Base-by-base conservation (phyloP, 768 basidiomycete species). In the Mycena haematopus region DNA sequence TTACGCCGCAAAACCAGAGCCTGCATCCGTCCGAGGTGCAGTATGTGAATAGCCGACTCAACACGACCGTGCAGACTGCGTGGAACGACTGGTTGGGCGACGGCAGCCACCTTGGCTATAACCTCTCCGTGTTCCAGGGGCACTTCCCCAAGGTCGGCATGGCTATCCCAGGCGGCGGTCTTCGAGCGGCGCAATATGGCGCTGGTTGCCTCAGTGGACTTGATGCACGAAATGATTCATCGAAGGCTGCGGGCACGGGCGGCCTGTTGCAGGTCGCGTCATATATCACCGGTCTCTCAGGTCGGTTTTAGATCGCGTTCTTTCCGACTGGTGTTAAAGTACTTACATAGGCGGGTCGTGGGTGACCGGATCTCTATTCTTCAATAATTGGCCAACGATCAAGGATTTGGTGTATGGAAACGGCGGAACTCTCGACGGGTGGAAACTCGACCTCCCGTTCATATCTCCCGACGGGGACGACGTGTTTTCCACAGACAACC, bases 151-250 rank as follows among this genome's bases (percentile, higher is more conserved):
- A 77, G 55, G 74, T 91, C 25, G 89, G 83, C 2, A 77, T 91
- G 52, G 90, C 90, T 1, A 75, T 91, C 11, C 86, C 87, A 24
- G 92, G 92, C 2, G 88, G 88, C 15, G 90, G 90, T 0, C 81
- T 87, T 42, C 79, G 92, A 40, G 84, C 90, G 0, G 88, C 89
- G 0, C 83, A 85, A 62, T 89, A 82, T 59, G 88, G 84, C 22
- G 90, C 87, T 0, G 88, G 80, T 10, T 81, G 84, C 54, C 68
- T 89, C 21, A 80, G 76, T 15, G 87, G 79, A 1, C 72, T 90
- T 49, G 89, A 92, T 75, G 82, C 82, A 25, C 77, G 88, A 40
- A 90, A 91, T 59, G 71, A 73, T 2, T 81, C 86, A 17, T 78
- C 87, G 27, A 86, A 85, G 67, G 72, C 76, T 1, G 78, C 76